These are phyloP conservation scores for Prunus mira DNA, from an alignment of 306 rosid genomes.

Conservation along the genomic window DNA sequence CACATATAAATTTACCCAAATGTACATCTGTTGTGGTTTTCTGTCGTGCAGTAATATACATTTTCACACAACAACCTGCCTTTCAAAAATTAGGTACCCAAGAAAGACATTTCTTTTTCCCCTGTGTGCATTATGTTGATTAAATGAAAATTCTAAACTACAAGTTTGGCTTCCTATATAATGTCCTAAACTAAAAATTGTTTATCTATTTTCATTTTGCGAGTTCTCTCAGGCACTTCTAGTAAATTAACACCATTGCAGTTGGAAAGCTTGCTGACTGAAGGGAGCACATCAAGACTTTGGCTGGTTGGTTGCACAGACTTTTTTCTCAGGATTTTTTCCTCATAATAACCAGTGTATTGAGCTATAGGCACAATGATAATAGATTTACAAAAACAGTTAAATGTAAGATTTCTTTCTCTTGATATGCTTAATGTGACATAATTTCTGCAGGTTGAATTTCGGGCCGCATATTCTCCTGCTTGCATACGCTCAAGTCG, in stretches of 20 bases:
- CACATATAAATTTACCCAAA: background rate
- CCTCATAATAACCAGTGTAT: background rate
- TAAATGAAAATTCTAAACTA: background rate
- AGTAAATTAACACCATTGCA: slow-evolving; percentile 83
- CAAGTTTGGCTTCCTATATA: background rate
- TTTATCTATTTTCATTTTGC: slow-evolving; percentile 9
- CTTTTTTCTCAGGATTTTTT: slow-evolving; percentile 11
- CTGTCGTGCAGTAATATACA: slow-evolving; percentile 57
- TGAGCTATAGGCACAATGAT: background rate
- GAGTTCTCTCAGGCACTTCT: slow-evolving; percentile 46
- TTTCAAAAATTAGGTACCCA: slow-evolving; percentile 64
- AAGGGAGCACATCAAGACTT: slow-evolving; percentile 69
- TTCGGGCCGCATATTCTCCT: slow-evolving; percentile 61
- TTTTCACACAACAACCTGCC: slow-evolving; percentile 76
- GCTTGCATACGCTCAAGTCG: slow-evolving; percentile 71
- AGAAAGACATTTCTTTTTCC: background rate
- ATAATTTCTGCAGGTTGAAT: slow-evolving; percentile 58
- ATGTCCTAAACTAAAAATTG: slow-evolving; percentile 17
- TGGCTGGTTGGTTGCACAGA: slow-evolving; percentile 69
- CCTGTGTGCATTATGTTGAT: background rate
- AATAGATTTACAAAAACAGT: background rate
- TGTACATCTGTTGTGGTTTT: slow-evolving; percentile 18
- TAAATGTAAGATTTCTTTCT: background rate
- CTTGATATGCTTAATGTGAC: slow-evolving; percentile 6
- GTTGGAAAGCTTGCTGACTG: slow-evolving; percentile 81